Conservation (phyloP, 164 flowering plant genomes). For the Amborella trichopoda region DNA sequence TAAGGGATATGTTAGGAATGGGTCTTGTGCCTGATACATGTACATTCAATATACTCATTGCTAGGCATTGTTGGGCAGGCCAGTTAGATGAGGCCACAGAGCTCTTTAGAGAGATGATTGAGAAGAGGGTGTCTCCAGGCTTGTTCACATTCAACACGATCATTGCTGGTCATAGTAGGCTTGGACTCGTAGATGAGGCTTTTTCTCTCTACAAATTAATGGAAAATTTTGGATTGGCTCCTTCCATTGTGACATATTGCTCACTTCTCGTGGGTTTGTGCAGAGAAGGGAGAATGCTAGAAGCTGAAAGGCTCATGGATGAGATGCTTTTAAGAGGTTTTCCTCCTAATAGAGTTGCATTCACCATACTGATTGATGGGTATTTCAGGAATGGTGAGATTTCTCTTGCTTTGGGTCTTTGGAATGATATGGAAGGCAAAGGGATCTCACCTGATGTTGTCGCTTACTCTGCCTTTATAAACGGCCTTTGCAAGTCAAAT, state of each 20-base stretch:
- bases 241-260: constrained; percentile 67
- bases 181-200: constrained; percentile 50
- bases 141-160: constrained; percentile 67
- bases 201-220: constrained; percentile 42
- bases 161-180: constrained; percentile 62
- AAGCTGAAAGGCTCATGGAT: constrained; percentile 44
- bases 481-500: constrained; percentile 67
- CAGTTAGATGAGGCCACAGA: constrained; percentile 52
- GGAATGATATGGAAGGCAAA: constrained; percentile 55
- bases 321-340: constrained; percentile 57
- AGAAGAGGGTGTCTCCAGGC: constrained; percentile 56
- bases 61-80: constrained; percentile 73
- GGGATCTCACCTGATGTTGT: constrained; percentile 68
- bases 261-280: constrained; percentile 63
- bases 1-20: constrained; percentile 29
- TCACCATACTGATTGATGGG: constrained; percentile 69
- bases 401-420: constrained; percentile 41
- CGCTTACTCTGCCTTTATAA: constrained; percentile 70
- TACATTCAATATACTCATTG: constrained; percentile 36
- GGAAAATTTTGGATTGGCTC: constrained; percentile 40
- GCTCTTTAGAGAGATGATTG: constrained; percentile 40
- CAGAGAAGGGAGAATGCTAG: constrained; percentile 43
- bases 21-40: constrained; percentile 27
- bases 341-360: constrained; percentile 47
- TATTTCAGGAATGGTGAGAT: constrained; percentile 49